phyloP scores from a whole-genome alignment of 2,329 filamentous ascomycete genomes.

The Fusarium sublunatum region DNA sequence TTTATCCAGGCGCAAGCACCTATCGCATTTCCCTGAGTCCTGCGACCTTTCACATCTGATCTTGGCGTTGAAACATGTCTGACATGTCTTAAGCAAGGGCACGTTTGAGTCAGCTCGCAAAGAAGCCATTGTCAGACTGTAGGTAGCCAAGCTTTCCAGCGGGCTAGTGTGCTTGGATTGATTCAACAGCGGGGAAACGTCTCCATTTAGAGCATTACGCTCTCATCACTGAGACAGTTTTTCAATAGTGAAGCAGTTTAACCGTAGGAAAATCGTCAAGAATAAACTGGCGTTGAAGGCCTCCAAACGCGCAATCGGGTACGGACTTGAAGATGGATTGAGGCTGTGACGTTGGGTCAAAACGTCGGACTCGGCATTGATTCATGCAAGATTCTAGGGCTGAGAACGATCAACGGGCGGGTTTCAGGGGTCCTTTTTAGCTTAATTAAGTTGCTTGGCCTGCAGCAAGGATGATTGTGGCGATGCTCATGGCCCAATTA shows the following conservation, averaged over 20 bases:
- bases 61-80: slow-evolving; percentile 52
- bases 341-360: slow-evolving; percentile 15
- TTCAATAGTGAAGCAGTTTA: no score
- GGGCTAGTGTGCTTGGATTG: slow-evolving; percentile 4
- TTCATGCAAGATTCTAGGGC: not conserved
- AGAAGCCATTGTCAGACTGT: slow-evolving; percentile 34
- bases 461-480: not conserved
- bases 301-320: not conserved
- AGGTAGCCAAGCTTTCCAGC: slow-evolving; percentile 1
- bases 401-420: not conserved
- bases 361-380: slow-evolving; percentile 12
- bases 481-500: slow-evolving; percentile 1
- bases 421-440: slow-evolving; percentile 4
- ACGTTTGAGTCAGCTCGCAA: slow-evolving; percentile 15
- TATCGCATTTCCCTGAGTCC: slow-evolving; percentile 49
- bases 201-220: slow-evolving; percentile 11
- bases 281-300: not conserved
- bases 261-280: no score
- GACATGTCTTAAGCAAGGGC: slow-evolving; percentile 48
- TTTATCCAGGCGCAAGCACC: slow-evolving; percentile 50
- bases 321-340: slow-evolving; percentile 16
- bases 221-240: slow-evolving; percentile 3
- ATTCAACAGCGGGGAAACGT: slow-evolving; percentile 14
- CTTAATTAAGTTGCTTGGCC: not conserved
- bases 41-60: slow-evolving; percentile 52